A percentile compares a stretch with the other conserved stretches of the same genome.
These are phyloP conservation scores for Colletotrichum tanaceti DNA, from an alignment of 2,329 filamentous ascomycete species.

Conservation along the genomic window DNA sequence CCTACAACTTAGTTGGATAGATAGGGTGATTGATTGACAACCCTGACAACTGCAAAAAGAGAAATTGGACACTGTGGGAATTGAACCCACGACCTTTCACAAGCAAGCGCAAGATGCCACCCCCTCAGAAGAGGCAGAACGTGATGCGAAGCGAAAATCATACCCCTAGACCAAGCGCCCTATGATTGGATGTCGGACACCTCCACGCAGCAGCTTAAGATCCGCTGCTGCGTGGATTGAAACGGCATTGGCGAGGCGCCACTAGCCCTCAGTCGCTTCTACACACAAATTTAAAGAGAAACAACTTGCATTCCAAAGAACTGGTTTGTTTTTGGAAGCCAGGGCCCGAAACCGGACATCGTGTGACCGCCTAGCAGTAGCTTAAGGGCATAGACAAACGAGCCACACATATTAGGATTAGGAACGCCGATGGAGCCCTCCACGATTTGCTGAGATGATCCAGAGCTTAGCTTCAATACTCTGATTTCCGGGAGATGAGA, in stretches of 20 bases:
- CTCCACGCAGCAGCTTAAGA: not conserved
- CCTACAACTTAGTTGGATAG: no score
- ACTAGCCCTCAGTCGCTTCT: no score
- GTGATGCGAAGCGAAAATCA: constrained; percentile 36
- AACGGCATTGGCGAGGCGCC: not conserved
- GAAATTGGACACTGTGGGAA: constrained; percentile 24
- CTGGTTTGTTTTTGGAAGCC: no score
- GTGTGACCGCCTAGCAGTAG: no score
- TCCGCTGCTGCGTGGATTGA: not conserved
- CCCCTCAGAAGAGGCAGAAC: not conserved
- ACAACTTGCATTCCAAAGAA: no score
- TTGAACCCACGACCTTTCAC: constrained; percentile 35
- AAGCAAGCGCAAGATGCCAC: not conserved
- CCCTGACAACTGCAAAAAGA: not conserved
- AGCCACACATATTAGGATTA: not conserved
- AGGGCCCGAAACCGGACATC: no score
- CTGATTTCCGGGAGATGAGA: not conserved
- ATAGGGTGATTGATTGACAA: no score
- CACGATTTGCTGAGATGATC: not conserved
- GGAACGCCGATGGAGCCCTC: not conserved
- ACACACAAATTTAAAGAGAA: no score
- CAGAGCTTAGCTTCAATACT: no score
- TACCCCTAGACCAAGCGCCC: constrained; percentile 38
- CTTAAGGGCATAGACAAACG: not conserved
- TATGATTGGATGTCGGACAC: not conserved